Conservation (phyloP, 192 early-diverging fungal genomes). For the Podila horticola region DNA sequence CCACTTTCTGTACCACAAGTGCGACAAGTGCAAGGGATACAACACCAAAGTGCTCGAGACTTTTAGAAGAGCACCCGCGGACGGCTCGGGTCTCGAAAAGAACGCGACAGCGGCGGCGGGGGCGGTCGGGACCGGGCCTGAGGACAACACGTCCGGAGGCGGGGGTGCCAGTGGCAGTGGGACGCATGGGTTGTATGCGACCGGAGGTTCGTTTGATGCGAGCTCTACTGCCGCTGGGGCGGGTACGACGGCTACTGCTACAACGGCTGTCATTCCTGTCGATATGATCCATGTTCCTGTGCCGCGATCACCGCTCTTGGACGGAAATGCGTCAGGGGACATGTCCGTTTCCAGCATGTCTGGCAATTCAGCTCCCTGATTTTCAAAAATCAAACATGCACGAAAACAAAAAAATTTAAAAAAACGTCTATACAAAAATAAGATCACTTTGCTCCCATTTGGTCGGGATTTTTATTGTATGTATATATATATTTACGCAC, state of each 20-base stretch:
- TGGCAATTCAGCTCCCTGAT: slow-evolving; percentile 24
- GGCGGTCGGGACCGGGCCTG: slow-evolving; percentile 6
- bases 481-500: background rate
- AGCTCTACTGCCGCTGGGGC: background rate
- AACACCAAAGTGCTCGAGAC: slow-evolving; percentile 89
- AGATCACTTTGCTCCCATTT: background rate
- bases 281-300: slow-evolving; percentile 7
- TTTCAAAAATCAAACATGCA: background rate
- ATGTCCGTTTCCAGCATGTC: slow-evolving; percentile 10
- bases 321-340: slow-evolving; percentile 17
- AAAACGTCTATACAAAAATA: background rate
- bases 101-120: slow-evolving; percentile 17
- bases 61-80: slow-evolving; percentile 12
- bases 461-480: slow-evolving; percentile 3
- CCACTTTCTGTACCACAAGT: slow-evolving; percentile 99
- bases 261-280: slow-evolving; percentile 1
- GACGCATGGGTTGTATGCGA: background rate
- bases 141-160: slow-evolving; percentile 27
- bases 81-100: background rate
- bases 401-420: background rate
- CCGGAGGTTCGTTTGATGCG: background rate
- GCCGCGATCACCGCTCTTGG: background rate
- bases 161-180: slow-evolving; percentile 1
- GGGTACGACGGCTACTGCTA: background rate
- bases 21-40: slow-evolving; percentile 82